Conservation (phyloP, 78 protist species). For the Dictyostelium intermedium region DNA sequence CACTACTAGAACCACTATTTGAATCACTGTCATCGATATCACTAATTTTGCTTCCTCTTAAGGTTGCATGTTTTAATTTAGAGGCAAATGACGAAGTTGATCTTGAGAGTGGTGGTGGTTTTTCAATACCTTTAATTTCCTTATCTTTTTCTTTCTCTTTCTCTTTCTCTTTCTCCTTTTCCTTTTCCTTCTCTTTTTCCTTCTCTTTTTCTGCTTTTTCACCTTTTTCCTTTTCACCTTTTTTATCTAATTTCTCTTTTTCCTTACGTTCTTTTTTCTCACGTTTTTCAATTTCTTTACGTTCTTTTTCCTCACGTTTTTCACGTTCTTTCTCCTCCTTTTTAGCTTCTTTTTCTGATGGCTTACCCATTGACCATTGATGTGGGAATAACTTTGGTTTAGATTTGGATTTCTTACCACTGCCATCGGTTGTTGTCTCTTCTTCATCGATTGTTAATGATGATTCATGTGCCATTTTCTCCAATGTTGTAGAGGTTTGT, state of each 20-base stretch:
- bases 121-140: background rate
- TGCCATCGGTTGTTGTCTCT: background rate
- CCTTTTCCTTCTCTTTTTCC: background rate
- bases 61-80: conserved; percentile 55
- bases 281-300: conserved; percentile 24
- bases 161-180: background rate
- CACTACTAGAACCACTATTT: background rate
- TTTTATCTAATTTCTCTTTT: conserved; percentile 34
- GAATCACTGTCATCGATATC: background rate
- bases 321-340: conserved; percentile 32
- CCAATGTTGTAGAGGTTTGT: background rate
- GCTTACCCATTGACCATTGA: conserved; percentile 69
- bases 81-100: conserved; percentile 28
- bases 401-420: background rate
- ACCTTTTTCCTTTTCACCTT: conserved; percentile 25
- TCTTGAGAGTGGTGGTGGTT: conserved; percentile 14
- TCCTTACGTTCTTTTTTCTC: conserved; percentile 61
- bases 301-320: conserved; percentile 18
- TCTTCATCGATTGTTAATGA: background rate
- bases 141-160: background rate
- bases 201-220: conserved; percentile 15
- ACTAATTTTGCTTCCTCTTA: background rate
- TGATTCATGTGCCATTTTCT: conserved; percentile 1
- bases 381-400: conserved; percentile 46
- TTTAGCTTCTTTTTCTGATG: conserved; percentile 2